Evolutionary conservation across 495 filamentous ascomycete genomes (phyloP), one percentile per base, ranked within the genome.

Genomic region (Neurospora cerealis): DNA sequence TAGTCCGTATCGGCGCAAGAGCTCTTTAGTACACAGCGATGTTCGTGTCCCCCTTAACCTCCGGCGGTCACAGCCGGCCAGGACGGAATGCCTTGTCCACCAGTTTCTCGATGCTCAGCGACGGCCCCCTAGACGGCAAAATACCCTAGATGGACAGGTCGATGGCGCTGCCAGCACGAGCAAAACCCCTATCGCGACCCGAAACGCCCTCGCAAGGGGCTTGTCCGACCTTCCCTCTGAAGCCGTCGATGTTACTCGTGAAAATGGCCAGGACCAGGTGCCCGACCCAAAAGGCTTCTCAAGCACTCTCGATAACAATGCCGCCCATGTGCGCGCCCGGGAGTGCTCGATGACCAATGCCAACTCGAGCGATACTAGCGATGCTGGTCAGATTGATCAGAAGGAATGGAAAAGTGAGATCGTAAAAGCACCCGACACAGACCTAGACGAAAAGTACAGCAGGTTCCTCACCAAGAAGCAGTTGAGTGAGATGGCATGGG

Each of bases 401-500:
- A 80, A 79, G 69, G 75, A 80, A 37, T 87, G 84, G 86, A 83
- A 80, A 66, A 75, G 74, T 3, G 72, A 77, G 10, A 81, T 86
- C 70, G 39, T 74, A 19, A 73, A 79, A 76, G 44, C 0, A 28
- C 72, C 17, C 11, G 13, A 69, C 17, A 42, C 24, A 73, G 79
- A 75, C 72, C 71, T 73, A 7, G 79, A 82, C 24, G 80, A 77
- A 11, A 70, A 81, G 42, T 84, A 87, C 74, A 85, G 81, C 72
- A 82, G 87, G 17, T 87, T 96, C 40, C 85, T 99, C 75, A 98
- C 94, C 3, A 99, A 98, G 82, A 92, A 90, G 73, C 93, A 99
- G 81, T 85, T 99, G 41, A 92, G 91, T 2, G 96, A 98, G 74
- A 97, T 99, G 96, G 94, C 94, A 0, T 93, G 93, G 89, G 95